Evolutionary conservation across 1,284 basidiomycete species (phyloP).

Genomic region (Pascua guehoae): DNA sequence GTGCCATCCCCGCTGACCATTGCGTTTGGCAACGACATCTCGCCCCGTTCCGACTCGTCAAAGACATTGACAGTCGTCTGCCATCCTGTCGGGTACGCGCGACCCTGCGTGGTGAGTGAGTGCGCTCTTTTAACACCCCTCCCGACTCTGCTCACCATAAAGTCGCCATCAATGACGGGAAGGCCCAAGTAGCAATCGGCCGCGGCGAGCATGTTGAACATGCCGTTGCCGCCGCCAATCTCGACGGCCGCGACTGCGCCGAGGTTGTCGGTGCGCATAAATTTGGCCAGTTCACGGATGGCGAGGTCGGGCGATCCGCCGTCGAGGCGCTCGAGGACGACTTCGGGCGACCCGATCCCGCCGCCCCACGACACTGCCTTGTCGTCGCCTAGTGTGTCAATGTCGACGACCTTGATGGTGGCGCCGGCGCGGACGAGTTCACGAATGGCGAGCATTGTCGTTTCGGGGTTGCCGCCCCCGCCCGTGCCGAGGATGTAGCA

Average conservation of each 20-base stretch:
- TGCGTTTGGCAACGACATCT: slow-evolving; percentile 22
- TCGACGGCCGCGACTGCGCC: slow-evolving; percentile 25
- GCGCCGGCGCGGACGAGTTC: slow-evolving; percentile 33
- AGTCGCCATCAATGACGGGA: slow-evolving; percentile 55
- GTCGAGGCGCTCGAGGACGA: slow-evolving; percentile 30
- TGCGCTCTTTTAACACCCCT: background rate
- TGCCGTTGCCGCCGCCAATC: slow-evolving; percentile 60
- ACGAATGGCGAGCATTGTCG: slow-evolving; percentile 23
- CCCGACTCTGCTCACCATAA: slow-evolving; percentile 18
- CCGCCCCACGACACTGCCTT: slow-evolving; percentile 36
- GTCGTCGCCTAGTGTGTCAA: slow-evolving; percentile 16
- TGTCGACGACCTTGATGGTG: slow-evolving; percentile 31
- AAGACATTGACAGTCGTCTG: slow-evolving; percentile 34
- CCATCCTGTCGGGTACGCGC: slow-evolving; percentile 30
- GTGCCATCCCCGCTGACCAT: slow-evolving; percentile 32
- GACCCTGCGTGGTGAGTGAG: background rate
- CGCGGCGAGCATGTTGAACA: slow-evolving; percentile 56
- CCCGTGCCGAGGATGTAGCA: slow-evolving; percentile 42
- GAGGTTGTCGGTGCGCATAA: slow-evolving; percentile 15
- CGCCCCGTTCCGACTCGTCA: slow-evolving; percentile 20
- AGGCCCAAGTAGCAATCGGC: slow-evolving; percentile 34
- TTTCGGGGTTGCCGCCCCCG: slow-evolving; percentile 35
- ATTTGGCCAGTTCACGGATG: slow-evolving; percentile 14
- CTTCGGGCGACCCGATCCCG: slow-evolving; percentile 56
- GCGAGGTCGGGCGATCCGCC: slow-evolving; percentile 14